Conservation (phyloP, 345 rosid species). For the Linum usitatissimum region DNA sequence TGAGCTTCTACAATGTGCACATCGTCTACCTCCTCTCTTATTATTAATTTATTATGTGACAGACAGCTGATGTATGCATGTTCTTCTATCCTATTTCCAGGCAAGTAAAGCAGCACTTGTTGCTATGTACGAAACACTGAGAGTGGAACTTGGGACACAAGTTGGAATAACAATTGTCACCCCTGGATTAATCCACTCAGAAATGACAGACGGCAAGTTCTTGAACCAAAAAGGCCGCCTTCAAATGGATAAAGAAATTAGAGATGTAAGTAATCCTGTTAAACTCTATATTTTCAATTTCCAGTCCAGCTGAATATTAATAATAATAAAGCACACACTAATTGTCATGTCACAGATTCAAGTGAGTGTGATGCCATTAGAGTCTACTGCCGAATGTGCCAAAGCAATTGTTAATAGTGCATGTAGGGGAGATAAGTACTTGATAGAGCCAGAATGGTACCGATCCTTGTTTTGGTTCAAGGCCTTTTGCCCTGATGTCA, state of each 20-base stretch:
- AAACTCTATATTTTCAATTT: no score
- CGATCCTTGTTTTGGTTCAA: slow-evolving; percentile 3
- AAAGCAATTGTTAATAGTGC: background rate
- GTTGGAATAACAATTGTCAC: slow-evolving; percentile 44
- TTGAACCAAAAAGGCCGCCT: slow-evolving; percentile 1
- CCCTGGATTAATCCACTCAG: slow-evolving; percentile 30
- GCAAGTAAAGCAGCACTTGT: slow-evolving; percentile 51
- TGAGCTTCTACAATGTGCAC: slow-evolving; percentile 33
- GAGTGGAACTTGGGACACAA: slow-evolving; percentile 27
- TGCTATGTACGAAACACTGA: slow-evolving; percentile 33
- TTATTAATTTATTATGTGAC: no score
- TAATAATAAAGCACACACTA: background rate
- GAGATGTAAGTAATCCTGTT: slow-evolving; percentile 8
- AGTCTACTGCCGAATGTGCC: slow-evolving; percentile 1
- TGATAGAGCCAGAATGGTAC: slow-evolving; percentile 3
- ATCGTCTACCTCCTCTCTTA: background rate
- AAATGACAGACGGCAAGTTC: slow-evolving; percentile 31
- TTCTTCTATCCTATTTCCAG: slow-evolving; percentile 11
- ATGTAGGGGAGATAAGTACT: slow-evolving; percentile 1
- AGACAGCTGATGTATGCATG: background rate
- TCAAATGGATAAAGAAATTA: slow-evolving; percentile 9
- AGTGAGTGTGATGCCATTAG: slow-evolving; percentile 1
- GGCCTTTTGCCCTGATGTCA: slow-evolving; percentile 4
- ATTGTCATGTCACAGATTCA: background rate
- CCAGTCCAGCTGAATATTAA: no score